A percentile compares a stretch with the other conserved stretches of the same genome.
Conservation (phyloP, 345 rosid species). For the Populus euphratica region DNA sequence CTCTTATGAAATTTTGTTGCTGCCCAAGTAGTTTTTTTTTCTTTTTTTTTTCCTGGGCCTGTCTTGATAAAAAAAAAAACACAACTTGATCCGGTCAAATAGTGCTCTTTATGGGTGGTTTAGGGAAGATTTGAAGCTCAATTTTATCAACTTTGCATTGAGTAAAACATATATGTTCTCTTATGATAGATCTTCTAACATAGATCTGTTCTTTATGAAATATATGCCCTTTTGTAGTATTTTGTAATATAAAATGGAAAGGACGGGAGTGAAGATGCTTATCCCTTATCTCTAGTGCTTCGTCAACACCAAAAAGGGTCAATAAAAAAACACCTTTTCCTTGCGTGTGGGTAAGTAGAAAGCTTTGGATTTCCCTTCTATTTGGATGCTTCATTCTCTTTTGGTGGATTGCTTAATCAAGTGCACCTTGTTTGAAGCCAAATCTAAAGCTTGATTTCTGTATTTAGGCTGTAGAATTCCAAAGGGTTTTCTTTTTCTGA, state of each 20-base stretch:
- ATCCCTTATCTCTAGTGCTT: conserved; percentile 1
- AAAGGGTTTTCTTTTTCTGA: not conserved
- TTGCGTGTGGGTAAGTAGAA: not conserved
- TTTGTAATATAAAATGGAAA: conserved; percentile 7
- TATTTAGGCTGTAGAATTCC: not conserved
- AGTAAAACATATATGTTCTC: not conserved
- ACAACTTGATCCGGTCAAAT: conserved; percentile 18
- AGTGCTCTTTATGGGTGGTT: not conserved
- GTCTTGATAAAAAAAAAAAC: not conserved
- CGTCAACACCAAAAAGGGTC: not conserved
- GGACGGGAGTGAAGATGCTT: conserved; percentile 12
- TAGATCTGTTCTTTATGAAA: conserved; percentile 15
- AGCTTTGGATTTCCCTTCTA: not conserved
- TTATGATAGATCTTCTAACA: not conserved
- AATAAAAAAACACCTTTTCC: not conserved
- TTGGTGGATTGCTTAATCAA: conserved; percentile 6
- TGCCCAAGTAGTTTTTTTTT: not conserved
- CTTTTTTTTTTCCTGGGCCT: not conserved
- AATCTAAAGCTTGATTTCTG: conserved; percentile 4
- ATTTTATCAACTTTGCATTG: not conserved
- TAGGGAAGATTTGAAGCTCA: not conserved
- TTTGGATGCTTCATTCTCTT: not conserved
- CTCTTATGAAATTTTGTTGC: not conserved
- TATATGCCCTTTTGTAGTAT: conserved; percentile 10
- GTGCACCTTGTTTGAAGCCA: not conserved